Evolutionary conservation across 2,329 filamentous ascomycete species (phyloP).

Genomic region (Botrytis hyacinthi): DNA sequence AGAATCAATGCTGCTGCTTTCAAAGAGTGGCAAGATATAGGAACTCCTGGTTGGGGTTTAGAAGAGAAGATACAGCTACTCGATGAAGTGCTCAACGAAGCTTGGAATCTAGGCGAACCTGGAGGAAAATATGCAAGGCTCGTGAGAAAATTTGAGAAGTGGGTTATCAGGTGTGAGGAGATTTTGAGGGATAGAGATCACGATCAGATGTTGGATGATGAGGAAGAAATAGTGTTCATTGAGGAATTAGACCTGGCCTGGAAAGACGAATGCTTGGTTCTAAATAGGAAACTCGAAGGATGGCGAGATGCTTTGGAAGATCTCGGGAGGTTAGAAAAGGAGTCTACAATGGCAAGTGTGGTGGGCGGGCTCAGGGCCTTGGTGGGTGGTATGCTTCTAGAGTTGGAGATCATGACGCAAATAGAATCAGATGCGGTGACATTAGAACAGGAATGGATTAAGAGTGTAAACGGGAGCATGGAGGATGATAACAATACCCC

Average conservation of each 20-base stretch:
- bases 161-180: conserved; percentile 51
- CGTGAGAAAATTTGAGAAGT: conserved; percentile 58
- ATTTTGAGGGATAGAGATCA: conserved; percentile 46
- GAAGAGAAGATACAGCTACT: conserved; percentile 58
- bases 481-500: conserved; percentile 25
- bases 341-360: conserved; percentile 48
- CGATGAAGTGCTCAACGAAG: conserved; percentile 54
- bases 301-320: conserved; percentile 51
- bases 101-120: conserved; percentile 57
- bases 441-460: conserved; percentile 59
- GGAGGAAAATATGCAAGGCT: conserved; percentile 56
- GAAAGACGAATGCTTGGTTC: conserved; percentile 55
- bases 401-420: conserved; percentile 59
- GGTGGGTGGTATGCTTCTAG: conserved; percentile 59
- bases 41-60: conserved; percentile 41
- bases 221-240: conserved; percentile 48
- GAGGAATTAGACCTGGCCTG: conserved; percentile 56
- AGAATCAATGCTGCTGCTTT: conserved; percentile 51
- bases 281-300: conserved; percentile 54
- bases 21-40: conserved; percentile 46
- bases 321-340: conserved; percentile 41
- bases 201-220: conserved; percentile 32
- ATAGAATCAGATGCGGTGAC: conserved; percentile 57
- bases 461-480: conserved; percentile 45
- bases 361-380: conserved; percentile 49